Evolutionary conservation across 2,329 filamentous ascomycete species (phyloP), one percentile per base, ranked within the genome.

Genomic region (Fusarium pseudocircinatum): DNA sequence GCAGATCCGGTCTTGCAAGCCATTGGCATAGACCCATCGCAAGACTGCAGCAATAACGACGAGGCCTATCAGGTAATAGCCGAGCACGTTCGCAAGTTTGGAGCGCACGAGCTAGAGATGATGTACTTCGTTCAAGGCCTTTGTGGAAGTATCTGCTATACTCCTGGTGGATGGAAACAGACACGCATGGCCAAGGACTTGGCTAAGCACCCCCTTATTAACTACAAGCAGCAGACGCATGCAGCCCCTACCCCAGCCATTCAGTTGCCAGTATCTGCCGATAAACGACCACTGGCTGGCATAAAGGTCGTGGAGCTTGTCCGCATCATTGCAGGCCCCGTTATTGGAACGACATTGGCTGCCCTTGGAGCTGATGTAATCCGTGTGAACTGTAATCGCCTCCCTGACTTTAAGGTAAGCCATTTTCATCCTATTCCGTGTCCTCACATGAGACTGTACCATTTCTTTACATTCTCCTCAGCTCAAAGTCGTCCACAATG

Each of bases 401-500:
- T 57, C 16, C 39, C 53, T 6, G 53, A 57, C 13, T 32, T 57
- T 6, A 57, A 44, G 13, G 53, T 57, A 36, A 44, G 53, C 13
- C 26, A 28, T 30, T 28, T 4, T 22, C 7, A 7, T 8, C 15
- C 42, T 24, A 15, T 13, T 24, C 3, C 16, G 32, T 12, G 6
- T 43, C 42, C 14, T 18, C 1, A 4, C 2, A 12, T 4, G 6
- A 43, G n/a, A 0, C 7, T 24, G 24, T 24, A 1, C 7, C 15
- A 24, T 6, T 13, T 43, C 5, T 4, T 42, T 15, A 7, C 39
- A 0, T 0, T 42, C 8, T 7, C 22, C 20, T 15, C 4, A 0
- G 24, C 0, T 2, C 15, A 34, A 16, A 34, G 14, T 22, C 8
- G 2, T 10, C 12, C 7, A 24, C 4, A 22, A 11, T 22, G 7